Base-by-base conservation (phyloP, 2,329 filamentous ascomycete genomes). In the Podosphaera aphanis region DNA sequence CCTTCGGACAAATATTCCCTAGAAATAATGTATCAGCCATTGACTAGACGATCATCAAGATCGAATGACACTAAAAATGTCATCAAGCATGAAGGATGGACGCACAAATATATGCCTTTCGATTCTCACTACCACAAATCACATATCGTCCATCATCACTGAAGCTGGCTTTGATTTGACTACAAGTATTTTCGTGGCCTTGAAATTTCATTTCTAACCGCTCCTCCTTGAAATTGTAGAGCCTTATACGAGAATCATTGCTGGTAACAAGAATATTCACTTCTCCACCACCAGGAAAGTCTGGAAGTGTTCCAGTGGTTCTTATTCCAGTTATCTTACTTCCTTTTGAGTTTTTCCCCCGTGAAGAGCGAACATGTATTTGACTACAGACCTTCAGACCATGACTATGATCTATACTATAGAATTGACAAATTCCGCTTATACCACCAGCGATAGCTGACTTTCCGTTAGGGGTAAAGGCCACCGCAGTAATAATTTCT, bases 241-340 rank as follows among this genome's bases (percentile, higher is more conserved):
- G 69, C 31, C 90, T 77, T 15, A 95, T 73, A 19, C 90, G 75
- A 0, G 88, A 94, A 59, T 98, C 90, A 55, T 95, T 98, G 53
- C 86, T 94, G 1, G 84, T 93, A 47, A 98, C 77, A 5, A 98
- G 66, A 2, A 98, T 66, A 56, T 92, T 93, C 44, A 83, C 70
- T 45, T 86, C 79, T 2, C 54, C 56, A 19, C 21, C 29, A 45
- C 71, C 71, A 2, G 65, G 64, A 44, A 71, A 64, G 19, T 68
- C 64, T 2, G 68, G 66, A 3, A 76, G 74, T 43, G 74, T 66
- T 15, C 65, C 62, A 51, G 79, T 76, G 0, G 84, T 80, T 56
- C 88, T 77, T 45, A 98, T 93, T 5, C 85, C 86, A 0, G 90
- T 95, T 53, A 98, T 93, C 60, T 98, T 98, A 64, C 85, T 93